phyloP scores from a whole-genome alignment of 495 filamentous ascomycete species.

The Penicillium coffeae region DNA sequence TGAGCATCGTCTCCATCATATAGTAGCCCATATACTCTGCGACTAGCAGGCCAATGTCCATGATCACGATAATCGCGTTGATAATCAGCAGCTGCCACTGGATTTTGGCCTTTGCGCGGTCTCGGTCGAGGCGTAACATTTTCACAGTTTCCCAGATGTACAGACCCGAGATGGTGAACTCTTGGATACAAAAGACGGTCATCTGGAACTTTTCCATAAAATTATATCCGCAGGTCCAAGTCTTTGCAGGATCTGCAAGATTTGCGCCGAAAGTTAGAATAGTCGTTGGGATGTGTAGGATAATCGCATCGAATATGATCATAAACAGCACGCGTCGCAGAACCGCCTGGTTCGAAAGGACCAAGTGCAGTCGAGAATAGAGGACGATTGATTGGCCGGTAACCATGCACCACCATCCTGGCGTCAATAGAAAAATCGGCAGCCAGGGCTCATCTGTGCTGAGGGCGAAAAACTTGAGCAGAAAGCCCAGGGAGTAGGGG shows the following conservation, averaged over 20 bases:
- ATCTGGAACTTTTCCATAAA: conserved; percentile 64
- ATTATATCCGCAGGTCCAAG: conserved; percentile 43
- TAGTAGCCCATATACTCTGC: conserved; percentile 56
- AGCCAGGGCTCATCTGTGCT: conserved; percentile 32
- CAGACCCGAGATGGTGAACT: conserved; percentile 55
- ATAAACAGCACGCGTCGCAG: conserved; percentile 52
- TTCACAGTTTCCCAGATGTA: conserved; percentile 56
- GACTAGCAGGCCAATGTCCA: conserved; percentile 54
- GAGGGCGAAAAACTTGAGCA: conserved; percentile 58
- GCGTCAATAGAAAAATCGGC: conserved; percentile 41
- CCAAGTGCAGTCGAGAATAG: conserved; percentile 64
- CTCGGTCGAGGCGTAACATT: conserved; percentile 44
- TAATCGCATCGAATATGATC: conserved; percentile 54
- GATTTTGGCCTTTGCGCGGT: conserved; percentile 45
- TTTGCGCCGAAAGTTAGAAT: conserved; percentile 56
- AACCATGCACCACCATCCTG: conserved; percentile 64
- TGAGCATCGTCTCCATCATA: conserved; percentile 56
- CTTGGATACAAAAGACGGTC: conserved; percentile 59
- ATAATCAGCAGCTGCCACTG: conserved; percentile 57
- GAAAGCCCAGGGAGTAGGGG: conserved; percentile 55
- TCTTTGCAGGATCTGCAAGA: conserved; percentile 21
- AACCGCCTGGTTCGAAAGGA: conserved; percentile 46
- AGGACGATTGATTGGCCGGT: conserved; percentile 64
- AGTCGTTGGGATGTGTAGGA: conserved; percentile 55
- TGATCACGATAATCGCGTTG: conserved; percentile 53